Percentiles rank a stretch among this genome's conserved stretches.
These are phyloP conservation scores for Argentina anserina DNA, from an alignment of 306 rosid species.

Conservation along the genomic window DNA sequence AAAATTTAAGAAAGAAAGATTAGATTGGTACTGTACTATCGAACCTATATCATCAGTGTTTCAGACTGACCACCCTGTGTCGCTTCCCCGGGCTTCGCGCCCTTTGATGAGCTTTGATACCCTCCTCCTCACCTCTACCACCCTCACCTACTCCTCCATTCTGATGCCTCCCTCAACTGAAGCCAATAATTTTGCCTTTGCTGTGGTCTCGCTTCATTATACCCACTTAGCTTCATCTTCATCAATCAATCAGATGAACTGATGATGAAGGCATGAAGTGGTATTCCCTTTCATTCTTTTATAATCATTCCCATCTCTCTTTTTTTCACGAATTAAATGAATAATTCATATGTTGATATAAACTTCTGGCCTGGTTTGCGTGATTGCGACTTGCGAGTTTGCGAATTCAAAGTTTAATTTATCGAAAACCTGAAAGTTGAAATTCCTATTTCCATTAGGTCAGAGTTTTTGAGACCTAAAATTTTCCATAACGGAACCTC, in stretches of 20 bases:
- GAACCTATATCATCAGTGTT: constrained; percentile 24
- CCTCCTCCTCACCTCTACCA: constrained; percentile 10
- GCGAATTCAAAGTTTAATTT: no score
- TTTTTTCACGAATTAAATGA: background rate
- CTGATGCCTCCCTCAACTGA: background rate
- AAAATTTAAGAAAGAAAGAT: background rate
- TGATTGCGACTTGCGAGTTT: no score
- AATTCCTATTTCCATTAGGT: no score
- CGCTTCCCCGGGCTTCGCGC: constrained; percentile 43
- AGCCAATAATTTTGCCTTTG: background rate
- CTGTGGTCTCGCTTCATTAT: background rate
- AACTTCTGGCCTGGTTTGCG: no score
- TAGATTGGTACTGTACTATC: constrained; percentile 4
- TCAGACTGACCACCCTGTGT: constrained; percentile 51
- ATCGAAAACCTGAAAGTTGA: no score
- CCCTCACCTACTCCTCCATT: background rate
- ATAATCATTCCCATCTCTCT: background rate
- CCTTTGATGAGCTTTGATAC: constrained; percentile 13
- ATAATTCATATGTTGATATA: no score
- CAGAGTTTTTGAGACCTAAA: no score
- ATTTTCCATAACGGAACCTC: no score
- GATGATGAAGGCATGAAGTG: background rate
- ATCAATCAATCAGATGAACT: background rate
- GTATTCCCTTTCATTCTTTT: background rate
- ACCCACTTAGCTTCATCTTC: background rate